Base-by-base conservation (phyloP, 495 filamentous ascomycete species). In the Daldinia childiae region DNA sequence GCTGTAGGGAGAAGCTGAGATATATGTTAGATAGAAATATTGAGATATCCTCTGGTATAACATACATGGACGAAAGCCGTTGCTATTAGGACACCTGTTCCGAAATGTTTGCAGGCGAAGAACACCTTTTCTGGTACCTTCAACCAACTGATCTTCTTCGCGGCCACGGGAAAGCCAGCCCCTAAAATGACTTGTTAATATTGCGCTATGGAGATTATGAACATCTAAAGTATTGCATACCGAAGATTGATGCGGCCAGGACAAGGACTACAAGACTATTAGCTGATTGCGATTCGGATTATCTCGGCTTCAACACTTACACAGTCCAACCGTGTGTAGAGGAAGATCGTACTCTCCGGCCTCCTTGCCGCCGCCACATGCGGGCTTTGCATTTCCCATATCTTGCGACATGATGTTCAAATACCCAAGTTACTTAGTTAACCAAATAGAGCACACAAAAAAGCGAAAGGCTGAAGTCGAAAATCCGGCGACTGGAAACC, bases 31-130 rank as follows among this genome's bases (percentile, higher is more conserved):
- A 57, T 66, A 9, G 30, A 17, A 45, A 50, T 36, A 43, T 9
- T 6, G 15, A 19, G 36, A 15, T 12, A n/a, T 52, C n/a, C 19
- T 3, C 19, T 32, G 51, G 50, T 6, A 38, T n/a, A 30, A 63
- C 84, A 77, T 78, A 90, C 88, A 79, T 92, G 90, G 21, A 91
- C 82, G 63, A 91, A 91, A 9, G 89, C 89, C 1, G 90, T 92
- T 24, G 90, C 87, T 55, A 92, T 79, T 54, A 92, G 85, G 32
- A 91, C 87, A 24, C 90, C 90, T 6, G 90, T 91, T 55, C 90
- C 90, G 67, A 92, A 91, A 66, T 92, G 89, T 68, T 85, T 85
- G 73, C 83, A 84, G 59, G 82, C 77, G 70, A 87, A 87, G 77
- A 87, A 86, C 41, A 83, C 71, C 77, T 81, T 85, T 9, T 77